Evolutionary conservation across 805 yeast species (phyloP), one percentile per base, ranked within the genome.

Genomic region (Kuraishia capsulata): DNA sequence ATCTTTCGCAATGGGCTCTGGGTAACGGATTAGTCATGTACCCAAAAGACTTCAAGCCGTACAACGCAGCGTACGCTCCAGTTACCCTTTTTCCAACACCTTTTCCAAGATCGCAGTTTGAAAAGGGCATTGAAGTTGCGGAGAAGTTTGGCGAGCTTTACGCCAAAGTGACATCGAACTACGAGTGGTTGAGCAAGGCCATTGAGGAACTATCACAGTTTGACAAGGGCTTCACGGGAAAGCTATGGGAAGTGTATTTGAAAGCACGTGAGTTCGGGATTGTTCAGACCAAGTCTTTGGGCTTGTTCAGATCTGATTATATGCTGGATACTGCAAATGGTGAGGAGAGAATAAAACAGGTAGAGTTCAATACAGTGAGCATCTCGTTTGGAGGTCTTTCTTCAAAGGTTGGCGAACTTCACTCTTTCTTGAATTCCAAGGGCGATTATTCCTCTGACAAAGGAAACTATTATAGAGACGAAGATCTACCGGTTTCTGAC

Each of bases 361-460:
- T 92, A 37, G 99, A 92, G 57, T 90, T 90, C 64, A 92, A 92
- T 60, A 89, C 98, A 1, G 86, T 92, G 3, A 83, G 96, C 50
- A 96, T 90, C 3, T 89, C 97, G 1, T 92, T 92, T 64, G 96
- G 95, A 17, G 97, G 95, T 0, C 66, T 92, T 40, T 81, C 95
- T 2, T 57, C 87, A 11, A 83, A 81, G 54, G 90, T 86, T 20
- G 83, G 92, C 17, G 66, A 74, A 46, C 63, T 86, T 40, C 98
- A 92, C 58, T 57, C 68, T 17, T 85, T 72, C 49, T 59, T 82
- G 51, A 81, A 83, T 53, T 52, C 59, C 3, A 51, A 64, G 5
- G 88, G 88, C 3, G 57, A 59, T n/a, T 84, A 83, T 51, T 63
- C 63, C 23, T 19, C 43, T 17, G 51, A 61, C 4, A 65, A 66